Evolutionary conservation across 1,284 basidiomycete species (phyloP).

Genomic region (Cryptococcus deneoformans): DNA sequence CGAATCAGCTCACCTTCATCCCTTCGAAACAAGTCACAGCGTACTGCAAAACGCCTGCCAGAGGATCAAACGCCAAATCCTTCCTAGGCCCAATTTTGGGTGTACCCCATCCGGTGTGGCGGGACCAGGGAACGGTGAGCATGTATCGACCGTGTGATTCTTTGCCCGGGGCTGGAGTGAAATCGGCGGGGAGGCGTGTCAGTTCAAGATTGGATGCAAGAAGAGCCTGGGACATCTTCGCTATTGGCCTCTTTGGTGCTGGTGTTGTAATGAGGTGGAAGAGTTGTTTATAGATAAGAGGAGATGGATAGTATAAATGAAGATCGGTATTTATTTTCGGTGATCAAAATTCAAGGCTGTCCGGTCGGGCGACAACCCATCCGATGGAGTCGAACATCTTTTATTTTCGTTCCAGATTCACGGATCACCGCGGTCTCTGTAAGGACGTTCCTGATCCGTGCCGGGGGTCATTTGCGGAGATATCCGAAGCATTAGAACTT

Average conservation of each 20-base stretch:
- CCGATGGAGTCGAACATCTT: too few relatives aligned
- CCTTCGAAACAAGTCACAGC: conserved; percentile 48
- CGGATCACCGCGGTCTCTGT: too few relatives aligned
- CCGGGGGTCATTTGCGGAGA: too few relatives aligned
- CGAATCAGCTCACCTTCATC: conserved; percentile 40
- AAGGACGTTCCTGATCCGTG: too few relatives aligned
- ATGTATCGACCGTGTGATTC: conserved; percentile 37
- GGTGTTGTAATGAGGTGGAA: background rate
- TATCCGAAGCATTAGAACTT: too few relatives aligned
- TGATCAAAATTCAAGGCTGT: too few relatives aligned
- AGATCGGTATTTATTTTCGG: background rate
- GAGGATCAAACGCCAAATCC: conserved; percentile 39
- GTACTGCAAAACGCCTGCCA: conserved; percentile 44
- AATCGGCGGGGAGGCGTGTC: conserved; percentile 33
- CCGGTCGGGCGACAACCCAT: too few relatives aligned
- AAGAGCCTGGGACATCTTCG: conserved; percentile 13
- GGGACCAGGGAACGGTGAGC: conserved; percentile 39
- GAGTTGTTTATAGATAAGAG: background rate
- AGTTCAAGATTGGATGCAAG: conserved; percentile 37
- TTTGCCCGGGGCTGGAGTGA: conserved; percentile 28
- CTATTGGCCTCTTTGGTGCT: background rate
- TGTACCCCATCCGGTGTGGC: conserved; percentile 44
- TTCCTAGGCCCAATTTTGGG: conserved; percentile 36
- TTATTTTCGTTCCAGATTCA: too few relatives aligned
- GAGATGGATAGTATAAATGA: background rate